Evolutionary conservation across 768 basidiomycete species (phyloP).

Genomic region (Hericium coralloides): DNA sequence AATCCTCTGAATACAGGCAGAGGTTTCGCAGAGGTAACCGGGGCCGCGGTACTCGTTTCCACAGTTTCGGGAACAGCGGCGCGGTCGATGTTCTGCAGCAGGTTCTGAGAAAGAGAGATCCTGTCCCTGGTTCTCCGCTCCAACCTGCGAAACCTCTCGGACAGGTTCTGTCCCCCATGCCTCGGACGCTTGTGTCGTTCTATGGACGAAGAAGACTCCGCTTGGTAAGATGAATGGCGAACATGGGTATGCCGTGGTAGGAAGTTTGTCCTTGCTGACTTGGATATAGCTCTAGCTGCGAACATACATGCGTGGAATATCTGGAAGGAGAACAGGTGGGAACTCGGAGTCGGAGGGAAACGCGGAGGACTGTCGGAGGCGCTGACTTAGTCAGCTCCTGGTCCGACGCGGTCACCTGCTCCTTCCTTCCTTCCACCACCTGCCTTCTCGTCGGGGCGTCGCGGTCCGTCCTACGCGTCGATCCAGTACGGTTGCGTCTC

Average conservation of each 20-base stretch:
- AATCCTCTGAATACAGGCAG: slow-evolving; percentile 40
- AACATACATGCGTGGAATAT: not conserved
- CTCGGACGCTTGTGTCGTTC: slow-evolving; percentile 14
- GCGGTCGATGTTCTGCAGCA: slow-evolving; percentile 7
- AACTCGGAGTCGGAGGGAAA: not conserved
- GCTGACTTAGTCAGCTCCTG: not conserved
- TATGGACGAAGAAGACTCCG: not conserved
- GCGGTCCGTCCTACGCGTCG: slow-evolving; percentile 5
- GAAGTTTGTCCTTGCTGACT: not conserved
- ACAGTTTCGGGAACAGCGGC: slow-evolving; percentile 1
- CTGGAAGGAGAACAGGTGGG: not conserved
- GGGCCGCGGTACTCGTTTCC: too few relatives aligned
- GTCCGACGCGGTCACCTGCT: not conserved
- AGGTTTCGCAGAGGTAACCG: not conserved
- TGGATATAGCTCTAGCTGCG: not conserved
- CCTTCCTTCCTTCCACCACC: not conserved
- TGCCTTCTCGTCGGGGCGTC: too few relatives aligned
- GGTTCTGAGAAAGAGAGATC: slow-evolving; percentile 24
- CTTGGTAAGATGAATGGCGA: not conserved
- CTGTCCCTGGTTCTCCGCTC: slow-evolving; percentile 45
- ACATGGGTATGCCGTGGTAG: not conserved
- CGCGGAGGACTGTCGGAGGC: too few relatives aligned
- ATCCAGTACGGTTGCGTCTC: too few relatives aligned
- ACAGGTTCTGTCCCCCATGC: slow-evolving; percentile 53
- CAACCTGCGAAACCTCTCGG: slow-evolving; percentile 44